These are phyloP conservation scores for Odontarrhena argentea DNA, from an alignment of 345 rosid genomes.

Conservation along the genomic window DNA sequence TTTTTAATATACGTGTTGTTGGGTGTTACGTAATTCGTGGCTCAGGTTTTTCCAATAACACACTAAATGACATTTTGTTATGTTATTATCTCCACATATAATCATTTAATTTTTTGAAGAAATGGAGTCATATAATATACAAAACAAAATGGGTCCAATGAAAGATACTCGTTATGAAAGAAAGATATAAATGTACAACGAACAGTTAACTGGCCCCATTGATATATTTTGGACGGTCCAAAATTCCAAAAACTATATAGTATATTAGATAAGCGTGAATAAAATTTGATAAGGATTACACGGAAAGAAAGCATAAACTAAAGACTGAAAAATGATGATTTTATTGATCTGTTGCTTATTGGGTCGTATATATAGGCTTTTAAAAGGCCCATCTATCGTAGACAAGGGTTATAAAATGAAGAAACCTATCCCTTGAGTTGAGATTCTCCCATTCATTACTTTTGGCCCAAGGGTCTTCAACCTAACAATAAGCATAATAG, in stretches of 20 bases:
- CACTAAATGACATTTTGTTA: slow-evolving; percentile 5
- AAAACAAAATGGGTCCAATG: slow-evolving; percentile 21
- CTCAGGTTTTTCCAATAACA: background rate
- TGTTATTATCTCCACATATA: slow-evolving; percentile 6
- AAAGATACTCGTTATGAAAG: slow-evolving; percentile 11
- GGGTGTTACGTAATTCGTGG: slow-evolving; percentile 10
- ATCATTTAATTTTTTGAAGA: background rate
- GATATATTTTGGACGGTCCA: slow-evolving; percentile 14
- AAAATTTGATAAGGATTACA: too few species aligned
- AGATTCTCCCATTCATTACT: too few species aligned
- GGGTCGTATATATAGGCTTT: slow-evolving; percentile 15
- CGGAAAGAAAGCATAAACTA: too few species aligned
- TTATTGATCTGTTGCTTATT: background rate
- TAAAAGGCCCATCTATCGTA: background rate
- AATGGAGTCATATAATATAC: background rate
- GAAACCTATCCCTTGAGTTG: too few species aligned
- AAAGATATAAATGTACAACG: background rate
- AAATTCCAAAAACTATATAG: background rate
- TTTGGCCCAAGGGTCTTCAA: too few species aligned
- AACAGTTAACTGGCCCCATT: background rate
- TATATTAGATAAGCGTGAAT: background rate
- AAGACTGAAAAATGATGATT: too few species aligned
- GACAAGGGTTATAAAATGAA: too few species aligned
- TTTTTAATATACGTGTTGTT: slow-evolving; percentile 31
- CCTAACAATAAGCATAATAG: too few species aligned